Base-by-base conservation (phyloP, 2,329 filamentous ascomycete species). In the Penicillium sp. region DNA sequence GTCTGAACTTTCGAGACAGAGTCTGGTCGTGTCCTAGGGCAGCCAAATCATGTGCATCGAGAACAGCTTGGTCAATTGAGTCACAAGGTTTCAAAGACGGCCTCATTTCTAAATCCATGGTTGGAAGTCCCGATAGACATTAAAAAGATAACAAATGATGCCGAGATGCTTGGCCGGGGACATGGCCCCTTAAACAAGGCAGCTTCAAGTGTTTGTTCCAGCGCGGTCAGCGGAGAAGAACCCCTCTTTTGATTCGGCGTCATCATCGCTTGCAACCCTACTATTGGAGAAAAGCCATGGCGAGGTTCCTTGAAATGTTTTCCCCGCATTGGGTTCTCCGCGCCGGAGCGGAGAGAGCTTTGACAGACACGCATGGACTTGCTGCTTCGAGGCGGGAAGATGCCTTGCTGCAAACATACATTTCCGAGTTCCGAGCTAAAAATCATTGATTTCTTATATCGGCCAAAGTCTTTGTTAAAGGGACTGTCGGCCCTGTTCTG, bases 1-100 rank as follows among this genome's bases (percentile, higher is more conserved):
- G 64, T 62, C 73, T 75, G 63, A 84, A 84, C 58, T 83, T 76
- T 7, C 75, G 70, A 8, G 68, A 66, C 29, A 78, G 60, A 37
- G 69, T 70, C 65, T 76, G 71, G 58, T 70, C 66, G 57, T 77
- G 74, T 55, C 75, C 75, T 56, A 77, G 63, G 7, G 66, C 68
- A 2, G 71, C 73, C 42, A 77, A 66, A 45, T 72, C 69, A 39
- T 64, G 67, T 15, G 72, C 74, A 72, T 77, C 74, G 51, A 73
- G 68, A 8, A 66, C 63, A 56, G 60, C 63, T 53, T 71, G 68
- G 43, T 72, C 66, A 7, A 27, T 40, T 17, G 37, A 26, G 8
- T 40, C 21, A 23, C 37, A 27, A 17, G 21, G 37, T 15, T 40
- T 27, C 21, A 26, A 26, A 7, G 37, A 9, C 5, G 37, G 37